Conservation (phyloP, 73 alveolate species). For the Urostyla sp. region DNA sequence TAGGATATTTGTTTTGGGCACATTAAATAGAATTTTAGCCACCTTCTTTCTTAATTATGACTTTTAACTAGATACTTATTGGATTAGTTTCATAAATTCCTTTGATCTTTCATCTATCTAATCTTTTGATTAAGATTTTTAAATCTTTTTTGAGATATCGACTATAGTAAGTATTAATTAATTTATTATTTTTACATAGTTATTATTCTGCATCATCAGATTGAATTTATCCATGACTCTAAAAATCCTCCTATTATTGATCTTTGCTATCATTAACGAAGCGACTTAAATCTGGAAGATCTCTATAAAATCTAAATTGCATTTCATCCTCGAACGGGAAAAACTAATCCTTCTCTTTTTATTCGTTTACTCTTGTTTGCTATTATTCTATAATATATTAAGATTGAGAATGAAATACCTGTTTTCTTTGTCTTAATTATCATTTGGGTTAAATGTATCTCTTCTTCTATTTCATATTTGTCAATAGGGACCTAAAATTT, state of each 20-base stretch:
- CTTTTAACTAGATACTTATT: background rate
- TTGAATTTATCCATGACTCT: background rate
- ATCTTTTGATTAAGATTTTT: slow-evolving; percentile 48
- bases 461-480: slow-evolving; percentile 15
- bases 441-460: slow-evolving; percentile 12
- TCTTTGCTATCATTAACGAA: slow-evolving; percentile 18
- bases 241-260: background rate
- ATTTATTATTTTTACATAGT: too few relatives aligned
- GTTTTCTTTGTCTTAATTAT: slow-evolving; percentile 18
- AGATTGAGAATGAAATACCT: too few relatives aligned
- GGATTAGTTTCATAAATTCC: slow-evolving; percentile 41
- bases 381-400: too few relatives aligned
- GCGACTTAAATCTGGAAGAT: slow-evolving; percentile 44
- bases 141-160: slow-evolving; percentile 27
- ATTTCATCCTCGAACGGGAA: slow-evolving; percentile 60
- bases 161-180: too few relatives aligned
- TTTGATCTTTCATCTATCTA: slow-evolving; percentile 48
- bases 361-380: too few relatives aligned
- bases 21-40: slow-evolving; percentile 55
- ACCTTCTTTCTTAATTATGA: slow-evolving; percentile 46
- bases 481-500: slow-evolving; percentile 27
- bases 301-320: slow-evolving; percentile 27
- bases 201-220: slow-evolving; percentile 31
- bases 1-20: slow-evolving; percentile 31
- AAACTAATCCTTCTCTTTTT: slow-evolving; percentile 12